Base-by-base conservation (phyloP, 129 eudicot species). In the Rutidosis leptorrhynchoides region DNA sequence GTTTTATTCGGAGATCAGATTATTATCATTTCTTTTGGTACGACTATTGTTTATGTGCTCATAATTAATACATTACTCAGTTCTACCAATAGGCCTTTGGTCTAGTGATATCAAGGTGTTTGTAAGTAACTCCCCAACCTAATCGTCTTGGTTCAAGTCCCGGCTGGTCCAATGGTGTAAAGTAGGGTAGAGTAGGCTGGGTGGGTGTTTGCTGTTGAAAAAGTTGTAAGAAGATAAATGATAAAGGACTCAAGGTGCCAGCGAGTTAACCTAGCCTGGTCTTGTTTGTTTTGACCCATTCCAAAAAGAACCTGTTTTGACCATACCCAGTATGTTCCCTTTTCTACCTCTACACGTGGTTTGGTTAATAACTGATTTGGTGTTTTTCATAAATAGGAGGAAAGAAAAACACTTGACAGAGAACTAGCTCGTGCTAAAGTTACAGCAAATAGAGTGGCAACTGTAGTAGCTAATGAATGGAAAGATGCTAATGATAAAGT, bases 391-490 rank as follows among this genome's bases (percentile, higher is more conserved):
- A 48, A 33, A 37, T 76, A 89, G 96, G 96, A 89, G 81, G 97
- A 90, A 77, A 77, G 92, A 63, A 90, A 87, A 75, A 87, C 92
- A 21, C 85, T 90, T 25, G 97, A 90, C 74, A 77, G 97, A 57
- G 97, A 90, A 83, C 78, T 90, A 58, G 97, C 97, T 2, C 95
- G 97, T 29, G 97, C 97, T 35, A 90, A 87, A 79, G 97, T 90
- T 58, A 90, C 92, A n/a, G 97, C 97, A 55, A 90, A 90, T 74
- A 84, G 97, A 81, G 97, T 90, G 55, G 97, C 97, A 24, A 83
- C 90, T 49, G 97, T 90, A 12, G 97, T 90, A 37, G 97, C 97
- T 56, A 90, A 90, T 70, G 97, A 90, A 72, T 90, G 95, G 95
- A 90, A 90, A 81, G 97, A 90, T 72, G 82, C 95, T 55, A 90